Evolutionary conservation across 306 rosid genomes (phyloP), one percentile per base, ranked within the genome.

Genomic region (Acacia acuminata): DNA sequence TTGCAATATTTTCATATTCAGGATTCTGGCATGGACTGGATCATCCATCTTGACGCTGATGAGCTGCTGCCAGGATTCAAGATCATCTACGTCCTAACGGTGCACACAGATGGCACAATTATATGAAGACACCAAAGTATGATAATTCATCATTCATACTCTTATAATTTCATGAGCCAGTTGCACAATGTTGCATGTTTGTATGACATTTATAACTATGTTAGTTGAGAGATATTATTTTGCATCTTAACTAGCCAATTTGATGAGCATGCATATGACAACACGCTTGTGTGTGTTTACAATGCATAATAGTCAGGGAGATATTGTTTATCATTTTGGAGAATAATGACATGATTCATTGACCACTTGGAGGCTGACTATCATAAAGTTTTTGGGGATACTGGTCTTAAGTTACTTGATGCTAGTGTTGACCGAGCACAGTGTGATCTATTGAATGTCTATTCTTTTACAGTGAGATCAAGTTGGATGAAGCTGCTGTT

Each of bases 71-170:
- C 73, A 92, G 99, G 83, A 73, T 96, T 77, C 93, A 90, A 84
- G 97, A 96, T 77, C 98, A 96, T 89, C 99, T 96, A 67, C 99
- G 98, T 76, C 98, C 99, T 34, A 92, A 96, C n/a, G n/a, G n/a
- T n/a, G n/a, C n/a, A n/a, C n/a, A n/a, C n/a, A n/a, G n/a, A n/a
- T n/a, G n/a, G n/a, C 97, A 95, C 88, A 95, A 95, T 86, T 93
- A 93, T 84, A 93, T 95, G 98, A 95, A 93, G 90, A 65, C 95
- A 13, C 98, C 97, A n/a, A 83, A 84, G 98, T 95, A 93, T 76
- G 94, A n/a, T n/a, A n/a, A n/a, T n/a, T n/a, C n/a, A n/a, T n/a
- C n/a, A n/a, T n/a, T n/a, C n/a, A n/a, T n/a, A 47, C 56, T 73
- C 76, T 43, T 60, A 63, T 27, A 25, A n/a, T 76, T 58, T 76